A percentile compares a stretch with the other conserved stretches of the same genome.
Evolutionary conservation across 1,284 basidiomycete genomes (phyloP).

Genomic region (Cutaneotrichosporon cutaneum): DNA sequence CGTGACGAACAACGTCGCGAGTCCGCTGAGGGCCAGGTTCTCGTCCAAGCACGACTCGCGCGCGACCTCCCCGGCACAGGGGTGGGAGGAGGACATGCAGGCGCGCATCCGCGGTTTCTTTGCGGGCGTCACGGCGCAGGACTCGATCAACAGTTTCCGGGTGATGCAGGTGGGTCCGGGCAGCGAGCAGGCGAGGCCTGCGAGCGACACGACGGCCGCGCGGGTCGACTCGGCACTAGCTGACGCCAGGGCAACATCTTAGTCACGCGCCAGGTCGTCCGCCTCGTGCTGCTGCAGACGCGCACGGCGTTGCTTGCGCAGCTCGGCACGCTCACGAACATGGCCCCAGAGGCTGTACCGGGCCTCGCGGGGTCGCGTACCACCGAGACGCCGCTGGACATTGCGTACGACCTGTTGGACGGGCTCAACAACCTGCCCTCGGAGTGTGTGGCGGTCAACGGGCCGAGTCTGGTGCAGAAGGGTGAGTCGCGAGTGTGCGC

Average conservation of each 20-base stretch:
- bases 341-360: conserved; percentile 34
- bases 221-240: not conserved
- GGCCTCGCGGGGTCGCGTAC: conserved; percentile 30
- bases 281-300: conserved; percentile 43
- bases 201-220: not conserved
- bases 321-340: conserved; percentile 37
- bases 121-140: conserved; percentile 23
- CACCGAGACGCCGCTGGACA: conserved; percentile 39
- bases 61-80: conserved; percentile 28
- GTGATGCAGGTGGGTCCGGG: conserved; percentile 39
- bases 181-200: not conserved
- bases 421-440: conserved; percentile 43
- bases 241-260: conserved; percentile 40
- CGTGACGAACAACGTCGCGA: conserved; percentile 29
- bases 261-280: conserved; percentile 45
- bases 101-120: conserved; percentile 41
- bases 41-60: conserved; percentile 32
- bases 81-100: conserved; percentile 44
- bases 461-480: conserved; percentile 47
- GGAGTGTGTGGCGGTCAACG: conserved; percentile 46
- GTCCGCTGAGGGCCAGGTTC: conserved; percentile 32
- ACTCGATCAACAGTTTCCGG: conserved; percentile 38
- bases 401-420: conserved; percentile 45
- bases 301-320: conserved; percentile 35
- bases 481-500: conserved; percentile 20